Evolutionary conservation across 2,329 filamentous ascomycete genomes (phyloP).

Genomic region (Lachnellula occidentalis): DNA sequence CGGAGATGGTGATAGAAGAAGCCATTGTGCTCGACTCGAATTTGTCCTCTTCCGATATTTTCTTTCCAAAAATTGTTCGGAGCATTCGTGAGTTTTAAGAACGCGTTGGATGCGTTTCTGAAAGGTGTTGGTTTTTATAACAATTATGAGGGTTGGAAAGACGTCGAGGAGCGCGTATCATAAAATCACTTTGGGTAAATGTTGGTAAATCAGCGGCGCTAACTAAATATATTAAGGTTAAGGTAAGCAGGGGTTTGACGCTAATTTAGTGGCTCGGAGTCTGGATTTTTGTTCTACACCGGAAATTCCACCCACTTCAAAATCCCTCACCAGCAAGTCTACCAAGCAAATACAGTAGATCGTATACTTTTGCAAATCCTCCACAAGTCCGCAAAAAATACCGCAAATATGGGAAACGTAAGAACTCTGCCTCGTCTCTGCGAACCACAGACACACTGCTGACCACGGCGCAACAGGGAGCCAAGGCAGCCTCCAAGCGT

Average conservation of each 20-base stretch:
- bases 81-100: constrained; percentile 11
- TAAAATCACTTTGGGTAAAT: background rate
- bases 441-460: constrained; percentile 1
- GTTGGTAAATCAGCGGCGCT: background rate
- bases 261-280: too few species aligned
- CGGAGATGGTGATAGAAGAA: constrained; percentile 19
- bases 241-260: background rate
- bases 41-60: constrained; percentile 1
- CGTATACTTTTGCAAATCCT: background rate
- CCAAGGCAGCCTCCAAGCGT: constrained; percentile 65
- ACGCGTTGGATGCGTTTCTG: background rate
- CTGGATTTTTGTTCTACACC: too few species aligned
- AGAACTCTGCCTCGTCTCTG: background rate
- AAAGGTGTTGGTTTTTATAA: constrained; percentile 11
- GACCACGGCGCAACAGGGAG: constrained; percentile 41
- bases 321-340: background rate
- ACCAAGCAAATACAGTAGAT: too few species aligned
- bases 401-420: constrained; percentile 27
- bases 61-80: constrained; percentile 14
- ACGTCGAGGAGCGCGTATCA: background rate
- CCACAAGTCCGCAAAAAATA: background rate
- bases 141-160: constrained; percentile 12
- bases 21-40: constrained; percentile 19
- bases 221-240: background rate
- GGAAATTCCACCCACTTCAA: background rate